Base-by-base conservation (phyloP, 352 stramenopile genomes). In the Globisporangium echinulatum region DNA sequence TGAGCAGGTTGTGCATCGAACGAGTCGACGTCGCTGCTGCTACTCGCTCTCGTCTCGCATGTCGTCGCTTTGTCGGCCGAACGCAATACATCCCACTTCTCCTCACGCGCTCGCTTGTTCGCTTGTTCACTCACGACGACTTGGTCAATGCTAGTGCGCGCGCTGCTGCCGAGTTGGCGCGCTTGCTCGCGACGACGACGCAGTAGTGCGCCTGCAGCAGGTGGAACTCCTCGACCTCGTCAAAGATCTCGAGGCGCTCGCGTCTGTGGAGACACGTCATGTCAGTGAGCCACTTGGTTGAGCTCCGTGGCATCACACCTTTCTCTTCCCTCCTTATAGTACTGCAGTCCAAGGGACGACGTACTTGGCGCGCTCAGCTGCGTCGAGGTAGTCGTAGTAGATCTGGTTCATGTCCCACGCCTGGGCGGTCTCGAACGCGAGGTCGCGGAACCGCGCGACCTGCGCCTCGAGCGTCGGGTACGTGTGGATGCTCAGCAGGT, bases 151-250 rank as follows among this genome's bases (percentile, higher is more conserved):
- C 52, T 49, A 87, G 62, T 0, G 74, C 74, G 17, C 43, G 68
- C 19, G 74, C 72, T 37, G 71, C 56, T 9, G 60, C 49, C 1
- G 70, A 71, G 7, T 49, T 63, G 6, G 65, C 62, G 42, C 59
- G 37, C 48, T 88, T 85, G 52, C 69, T 88, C 38, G 85, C 87
- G 36, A 96, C 82, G 14, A 96, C 81, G 54, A 97, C 50, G 53
- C 88, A 97, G 55, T 97, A 97, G 69, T 97, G 90, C 1, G 74
- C 79, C 52, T 97, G 88, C 52, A 97, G 74, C 64, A 97, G 64
- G 71, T 96, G 83, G 67, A 92, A 97, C 62, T 97, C 90, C 63
- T 97, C 90, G 13, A 97, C 64, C 59, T 97, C 90, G 63, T 97
- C 90, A 66, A 97, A 96, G 50, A 96, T 90, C 68, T 97, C 90